These are phyloP conservation scores for Arthrobotrys entomopaga DNA, from an alignment of 2,329 filamentous ascomycete genomes.

Conservation along the genomic window DNA sequence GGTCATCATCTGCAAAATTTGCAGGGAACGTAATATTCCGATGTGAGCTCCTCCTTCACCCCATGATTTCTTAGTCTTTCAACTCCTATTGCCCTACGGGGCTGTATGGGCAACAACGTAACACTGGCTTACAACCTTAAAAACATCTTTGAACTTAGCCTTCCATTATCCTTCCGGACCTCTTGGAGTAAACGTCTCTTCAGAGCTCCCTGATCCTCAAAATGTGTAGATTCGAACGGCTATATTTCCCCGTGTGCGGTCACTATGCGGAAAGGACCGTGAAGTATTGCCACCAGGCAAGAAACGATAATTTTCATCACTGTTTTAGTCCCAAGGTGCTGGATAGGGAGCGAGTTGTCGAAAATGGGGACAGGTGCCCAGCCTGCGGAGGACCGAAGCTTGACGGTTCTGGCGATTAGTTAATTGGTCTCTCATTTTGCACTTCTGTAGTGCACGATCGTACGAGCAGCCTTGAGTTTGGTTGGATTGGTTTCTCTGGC, in stretches of 20 bases:
- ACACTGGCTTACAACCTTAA: conserved; percentile 5
- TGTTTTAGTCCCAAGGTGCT: conserved; percentile 72
- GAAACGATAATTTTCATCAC: conserved; percentile 76
- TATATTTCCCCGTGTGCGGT: conserved; percentile 71
- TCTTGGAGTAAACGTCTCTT: background rate
- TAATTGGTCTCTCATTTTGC: conserved; percentile 9
- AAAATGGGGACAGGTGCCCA: conserved; percentile 61
- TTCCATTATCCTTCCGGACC: conserved; percentile 16
- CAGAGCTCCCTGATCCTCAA: background rate
- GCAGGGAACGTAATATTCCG: conserved; percentile 10
- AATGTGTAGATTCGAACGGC: conserved; percentile 79
- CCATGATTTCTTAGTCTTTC: background rate
- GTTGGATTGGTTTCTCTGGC: too few relatives aligned
- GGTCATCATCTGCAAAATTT: background rate
- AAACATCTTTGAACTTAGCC: background rate
- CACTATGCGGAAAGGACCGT: conserved; percentile 71
- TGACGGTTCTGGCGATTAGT: conserved; percentile 25
- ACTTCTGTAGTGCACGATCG: too few relatives aligned
- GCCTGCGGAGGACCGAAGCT: conserved; percentile 37
- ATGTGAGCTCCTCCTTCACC: conserved; percentile 13
- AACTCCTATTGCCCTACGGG: conserved; percentile 9
- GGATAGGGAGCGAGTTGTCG: conserved; percentile 65
- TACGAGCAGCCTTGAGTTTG: too few relatives aligned
- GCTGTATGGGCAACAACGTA: background rate
- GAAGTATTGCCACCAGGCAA: conserved; percentile 78